Base-by-base conservation (phyloP, 2,329 filamentous ascomycete species). In the Penicillium sp. region DNA sequence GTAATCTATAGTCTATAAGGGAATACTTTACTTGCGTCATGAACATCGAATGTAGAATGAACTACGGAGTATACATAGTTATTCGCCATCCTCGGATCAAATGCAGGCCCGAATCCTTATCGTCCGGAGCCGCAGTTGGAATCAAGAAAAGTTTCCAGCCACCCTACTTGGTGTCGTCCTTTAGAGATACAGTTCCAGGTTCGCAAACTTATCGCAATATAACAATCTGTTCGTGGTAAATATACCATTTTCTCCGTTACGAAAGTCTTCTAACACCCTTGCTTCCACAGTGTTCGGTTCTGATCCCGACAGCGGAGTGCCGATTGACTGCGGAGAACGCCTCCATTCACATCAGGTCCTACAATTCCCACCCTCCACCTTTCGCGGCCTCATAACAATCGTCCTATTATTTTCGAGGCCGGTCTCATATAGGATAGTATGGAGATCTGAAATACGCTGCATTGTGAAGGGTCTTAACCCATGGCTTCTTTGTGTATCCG, bases 101-200 rank as follows among this genome's bases (percentile, higher is more conserved):
- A 65, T 66, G 60, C 62, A 64, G 56, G 64, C 63, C 67, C 68
- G 68, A 63, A 38, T 62, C 62, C 67, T 70, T 69, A 66, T 69
- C 68, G 64, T 65, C 54, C 51, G 56, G 64, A 62, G 60, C 65
- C 57, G 63, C 63, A 60, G 60, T 64, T 50, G 60, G 61, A 62
- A 58, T 64, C 60, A 62, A 60, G 50, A 65, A 66, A 65, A 64
- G 64, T 59, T 65, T 60, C 64, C 51, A 26, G 35, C 51, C 56
- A 21, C 46, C 7, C 35, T n/a, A 17, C 31, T 23, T 21, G 8
- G 17, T 23, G 19, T 46, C 38, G 21, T 21, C 21, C 21, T 21
- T 21, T 29, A n/a, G 54, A 62, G 49, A 47, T 52, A 47, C 60
- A 38, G 48, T 44, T 54, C 30, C 46, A 30, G 35, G 29, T 53